Conservation (phyloP, 2,329 filamentous ascomycete species). For the Nothophoma quercina region DNA sequence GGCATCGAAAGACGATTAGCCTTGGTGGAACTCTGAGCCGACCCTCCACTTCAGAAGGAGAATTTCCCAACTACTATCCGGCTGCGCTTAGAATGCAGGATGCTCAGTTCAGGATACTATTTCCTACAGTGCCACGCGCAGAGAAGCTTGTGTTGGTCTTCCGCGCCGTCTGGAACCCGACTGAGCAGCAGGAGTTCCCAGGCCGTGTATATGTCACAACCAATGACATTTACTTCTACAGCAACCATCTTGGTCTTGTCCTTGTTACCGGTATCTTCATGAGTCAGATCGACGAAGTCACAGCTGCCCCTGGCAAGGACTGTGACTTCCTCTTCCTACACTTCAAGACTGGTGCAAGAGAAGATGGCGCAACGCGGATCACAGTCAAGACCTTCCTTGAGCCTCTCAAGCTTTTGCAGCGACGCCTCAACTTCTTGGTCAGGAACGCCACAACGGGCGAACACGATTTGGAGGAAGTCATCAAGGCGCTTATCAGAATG, state of each 20-base stretch:
- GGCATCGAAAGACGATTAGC: conserved; percentile 66
- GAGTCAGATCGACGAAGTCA: conserved; percentile 83
- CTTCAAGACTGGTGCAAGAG: conserved; percentile 69
- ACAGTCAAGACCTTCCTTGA: conserved; percentile 95
- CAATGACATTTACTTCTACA: conserved; percentile 93
- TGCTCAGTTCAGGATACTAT: conserved; percentile 90
- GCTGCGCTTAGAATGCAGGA: conserved; percentile 84
- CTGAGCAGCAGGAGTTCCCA: conserved; percentile 78
- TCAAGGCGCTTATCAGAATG: conserved; percentile 76
- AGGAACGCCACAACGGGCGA: conserved; percentile 78
- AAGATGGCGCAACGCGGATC: conserved; percentile 72
- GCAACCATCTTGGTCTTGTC: conserved; percentile 89
- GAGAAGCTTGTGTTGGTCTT: conserved; percentile 93
- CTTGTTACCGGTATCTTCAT: conserved; percentile 81
- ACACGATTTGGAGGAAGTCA: conserved; percentile 72
- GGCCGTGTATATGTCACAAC: conserved; percentile 88
- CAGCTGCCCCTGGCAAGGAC: conserved; percentile 85
- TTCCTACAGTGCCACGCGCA: conserved; percentile 77
- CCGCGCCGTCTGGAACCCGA: conserved; percentile 85
- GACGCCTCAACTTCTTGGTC: conserved; percentile 83
- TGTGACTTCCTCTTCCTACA: conserved; percentile 94
- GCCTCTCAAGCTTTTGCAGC: conserved; percentile 80
- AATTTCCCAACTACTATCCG: conserved; percentile 80
- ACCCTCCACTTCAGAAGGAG: conserved; percentile 39
- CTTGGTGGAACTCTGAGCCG: conserved; percentile 52